Percentiles rank a stretch among this genome's conserved stretches.
Evolutionary conservation across 176 grass and related monocot genomes (phyloP).

Genomic region (maize (Zea mays)): Zm-B73-REFERENCE-NAM-5.0 NC_050096.1:287017501-287018000

Average conservation of each 20-base stretch:
- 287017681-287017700: background rate
- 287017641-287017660: too few species aligned
- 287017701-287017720: background rate
- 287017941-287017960: too few species aligned
- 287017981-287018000: too few species aligned
- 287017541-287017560: background rate
- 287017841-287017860: too few species aligned
- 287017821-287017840: too few species aligned
- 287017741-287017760: background rate
- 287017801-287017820: background rate
- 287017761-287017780: background rate
- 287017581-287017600: background rate
- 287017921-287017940: too few species aligned
- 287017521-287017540: background rate
- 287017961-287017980: too few species aligned
- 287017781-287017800: too few species aligned
- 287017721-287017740: background rate
- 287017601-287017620: background rate
- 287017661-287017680: background rate
- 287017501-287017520: constrained; percentile 17
- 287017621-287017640: too few species aligned
- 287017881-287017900: too few species aligned
- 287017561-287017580: background rate
- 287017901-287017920: too few species aligned
- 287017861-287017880: too few species aligned